phyloP scores from a whole-genome alignment of 345 rosid genomes.

The Linum trigynum region DNA sequence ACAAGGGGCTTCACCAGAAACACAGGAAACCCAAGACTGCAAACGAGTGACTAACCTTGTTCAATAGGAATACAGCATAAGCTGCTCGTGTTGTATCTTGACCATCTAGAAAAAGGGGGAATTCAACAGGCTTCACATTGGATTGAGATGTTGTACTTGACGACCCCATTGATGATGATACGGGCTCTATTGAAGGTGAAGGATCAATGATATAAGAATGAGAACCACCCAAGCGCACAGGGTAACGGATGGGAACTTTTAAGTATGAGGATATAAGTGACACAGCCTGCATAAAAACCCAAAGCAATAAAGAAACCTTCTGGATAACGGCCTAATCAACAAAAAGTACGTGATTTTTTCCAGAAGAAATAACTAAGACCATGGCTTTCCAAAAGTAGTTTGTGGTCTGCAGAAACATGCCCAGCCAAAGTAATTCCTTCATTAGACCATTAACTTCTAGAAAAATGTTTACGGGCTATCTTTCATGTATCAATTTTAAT shows the following conservation, averaged over 20 bases:
- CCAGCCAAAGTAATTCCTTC: neutral
- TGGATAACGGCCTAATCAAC: neutral
- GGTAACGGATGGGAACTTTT: conserved; percentile 73
- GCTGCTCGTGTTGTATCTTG: conserved; percentile 96
- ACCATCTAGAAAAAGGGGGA: conserved; percentile 91
- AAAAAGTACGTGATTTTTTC: too few species aligned
- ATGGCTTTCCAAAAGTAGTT: neutral
- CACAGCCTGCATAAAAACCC: conserved; percentile 46
- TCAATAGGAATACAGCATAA: conserved; percentile 86
- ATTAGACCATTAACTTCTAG: neutral
- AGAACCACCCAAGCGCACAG: conserved; percentile 72
- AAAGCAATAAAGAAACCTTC: conserved; percentile 4
- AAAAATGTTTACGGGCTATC: neutral
- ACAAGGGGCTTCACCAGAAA: neutral
- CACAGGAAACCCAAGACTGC: neutral
- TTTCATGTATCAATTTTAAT: too few species aligned
- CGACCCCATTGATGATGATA: conserved; percentile 40
- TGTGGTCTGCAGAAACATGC: too few species aligned
- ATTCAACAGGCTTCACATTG: conserved; percentile 46
- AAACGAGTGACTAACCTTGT: conserved; percentile 50
- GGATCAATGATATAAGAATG: conserved; percentile 62
- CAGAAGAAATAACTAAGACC: too few species aligned
- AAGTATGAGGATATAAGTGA: conserved; percentile 62
- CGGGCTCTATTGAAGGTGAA: conserved; percentile 60
- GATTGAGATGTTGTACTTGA: conserved; percentile 25